Percentiles rank a stretch among this genome's conserved stretches.
Conservation (phyloP, 148 eudicot genomes). For the Rheum nobile region DNA sequence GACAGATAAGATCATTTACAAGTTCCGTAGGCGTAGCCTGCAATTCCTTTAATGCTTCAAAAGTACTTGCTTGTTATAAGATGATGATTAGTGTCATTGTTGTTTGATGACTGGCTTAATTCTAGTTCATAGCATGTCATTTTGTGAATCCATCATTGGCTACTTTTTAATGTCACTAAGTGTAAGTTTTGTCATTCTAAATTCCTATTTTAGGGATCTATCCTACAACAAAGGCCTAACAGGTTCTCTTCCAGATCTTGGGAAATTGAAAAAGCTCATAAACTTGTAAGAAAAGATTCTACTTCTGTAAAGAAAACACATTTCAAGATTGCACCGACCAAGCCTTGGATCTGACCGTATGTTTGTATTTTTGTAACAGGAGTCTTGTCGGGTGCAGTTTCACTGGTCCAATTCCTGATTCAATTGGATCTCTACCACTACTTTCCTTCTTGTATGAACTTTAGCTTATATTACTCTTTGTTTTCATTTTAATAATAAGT, state of each 20-base stretch:
- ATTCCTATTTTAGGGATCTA: constrained; percentile 50
- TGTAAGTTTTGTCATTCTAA: background rate
- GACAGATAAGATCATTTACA: background rate
- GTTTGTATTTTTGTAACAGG: constrained; percentile 23
- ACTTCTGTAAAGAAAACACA: background rate
- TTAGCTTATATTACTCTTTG: background rate
- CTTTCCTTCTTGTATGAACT: constrained; percentile 56
- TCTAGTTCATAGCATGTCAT: background rate
- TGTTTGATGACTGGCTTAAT: background rate
- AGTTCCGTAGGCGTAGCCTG: background rate
- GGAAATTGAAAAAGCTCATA: constrained; percentile 40
- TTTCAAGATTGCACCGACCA: background rate
- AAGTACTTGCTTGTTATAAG: background rate
- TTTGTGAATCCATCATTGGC: background rate
- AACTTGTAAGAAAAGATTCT: constrained; percentile 39
- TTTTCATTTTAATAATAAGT: background rate
- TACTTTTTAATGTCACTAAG: background rate
- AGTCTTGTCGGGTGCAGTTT: constrained; percentile 73
- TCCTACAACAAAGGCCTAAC: constrained; percentile 64
- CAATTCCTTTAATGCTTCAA: background rate
- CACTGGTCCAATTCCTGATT: constrained; percentile 56
- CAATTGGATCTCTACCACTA: constrained; percentile 59
- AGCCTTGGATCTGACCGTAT: constrained; percentile 1
- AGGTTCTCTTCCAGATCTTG: constrained; percentile 60
- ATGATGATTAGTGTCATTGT: background rate